Conservation (phyloP, 306 rosid species). For the Sechiopsis laciniata region DNA sequence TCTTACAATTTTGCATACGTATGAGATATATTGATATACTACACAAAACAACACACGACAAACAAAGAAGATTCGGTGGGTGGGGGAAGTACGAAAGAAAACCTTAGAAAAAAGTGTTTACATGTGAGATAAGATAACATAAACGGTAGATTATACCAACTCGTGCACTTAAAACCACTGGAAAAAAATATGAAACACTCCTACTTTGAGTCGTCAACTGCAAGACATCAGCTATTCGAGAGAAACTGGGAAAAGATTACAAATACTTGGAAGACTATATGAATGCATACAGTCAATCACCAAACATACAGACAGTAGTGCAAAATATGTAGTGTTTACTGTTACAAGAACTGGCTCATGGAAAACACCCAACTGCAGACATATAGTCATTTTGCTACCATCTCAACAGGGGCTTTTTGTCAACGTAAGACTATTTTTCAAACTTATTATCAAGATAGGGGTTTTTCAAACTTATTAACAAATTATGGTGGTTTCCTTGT, state of each 20-base stretch:
- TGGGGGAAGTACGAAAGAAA: neutral
- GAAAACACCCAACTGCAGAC: conserved; percentile 44
- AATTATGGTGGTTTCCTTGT: too few relatives aligned
- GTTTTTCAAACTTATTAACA: too few relatives aligned
- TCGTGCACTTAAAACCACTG: neutral
- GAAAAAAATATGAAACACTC: neutral
- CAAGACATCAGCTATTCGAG: neutral
- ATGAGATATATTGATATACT: neutral
- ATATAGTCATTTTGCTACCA: conserved; percentile 71
- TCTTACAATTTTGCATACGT: neutral
- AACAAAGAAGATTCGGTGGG: neutral
- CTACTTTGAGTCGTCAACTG: neutral
- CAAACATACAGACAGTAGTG: neutral
- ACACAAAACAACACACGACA: neutral
- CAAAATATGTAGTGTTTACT: neutral
- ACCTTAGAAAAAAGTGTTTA: neutral
- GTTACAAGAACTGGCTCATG: neutral
- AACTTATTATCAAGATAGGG: too few relatives aligned
- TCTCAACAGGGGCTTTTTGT: conserved; percentile 6
- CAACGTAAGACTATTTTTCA: too few relatives aligned
- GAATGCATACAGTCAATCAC: neutral
- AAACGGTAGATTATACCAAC: neutral
- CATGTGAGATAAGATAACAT: neutral
- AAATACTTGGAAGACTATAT: neutral
- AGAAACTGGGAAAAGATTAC: neutral